Base-by-base conservation (phyloP, 306 rosid genomes). In the Castanopsis chinensis region DNA sequence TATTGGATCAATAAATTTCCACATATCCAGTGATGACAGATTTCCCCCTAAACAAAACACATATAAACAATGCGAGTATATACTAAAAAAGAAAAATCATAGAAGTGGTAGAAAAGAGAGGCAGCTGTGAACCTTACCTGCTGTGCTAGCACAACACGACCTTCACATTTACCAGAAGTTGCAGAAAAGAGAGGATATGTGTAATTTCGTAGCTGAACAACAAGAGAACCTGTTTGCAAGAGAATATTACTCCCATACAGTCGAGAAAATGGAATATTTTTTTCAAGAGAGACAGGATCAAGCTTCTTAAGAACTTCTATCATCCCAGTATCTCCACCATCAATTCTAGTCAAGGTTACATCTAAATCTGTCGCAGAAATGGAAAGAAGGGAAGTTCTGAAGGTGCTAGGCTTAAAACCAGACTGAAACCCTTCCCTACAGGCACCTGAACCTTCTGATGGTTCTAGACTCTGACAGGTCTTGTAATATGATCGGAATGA, bases 251-350 rank as follows among this genome's bases (percentile, higher is more conserved):
- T 70, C 77, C 99, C 99, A 81, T 91, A 93, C 28, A 96, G 80
- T 75, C 96, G 89, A 19, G 99, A 93, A 87, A 96, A 96, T 71
- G 99, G 99, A 78, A 96, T 82, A 86, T 93, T 86, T 70, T 86
- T 84, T 78, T 96, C 94, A 68, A 80, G 82, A 80, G 89, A 86
- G 55, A 93, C 91, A 78, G 99, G 99, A 89, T 96, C 99, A 80
- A 96, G 94, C 88, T 63, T 89, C 91, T 89, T 87, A 80, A 96
- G 69, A 78, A 91, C 80, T 72, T 93, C 94, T 83, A 93, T 89
- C 93, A 93, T 96, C 81, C 99, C 98, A 86, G 79, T 89, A 75
- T 89, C 96, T 49, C 97, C 99, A 52, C 97, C 99, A 74, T 89
- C 96, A 89, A 96, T 90, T 86, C 83, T 87, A 76, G 89, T 90